Evolutionary conservation across 495 filamentous ascomycete genomes (phyloP).

Genomic region (Aspergillus cavernicola): DNA sequence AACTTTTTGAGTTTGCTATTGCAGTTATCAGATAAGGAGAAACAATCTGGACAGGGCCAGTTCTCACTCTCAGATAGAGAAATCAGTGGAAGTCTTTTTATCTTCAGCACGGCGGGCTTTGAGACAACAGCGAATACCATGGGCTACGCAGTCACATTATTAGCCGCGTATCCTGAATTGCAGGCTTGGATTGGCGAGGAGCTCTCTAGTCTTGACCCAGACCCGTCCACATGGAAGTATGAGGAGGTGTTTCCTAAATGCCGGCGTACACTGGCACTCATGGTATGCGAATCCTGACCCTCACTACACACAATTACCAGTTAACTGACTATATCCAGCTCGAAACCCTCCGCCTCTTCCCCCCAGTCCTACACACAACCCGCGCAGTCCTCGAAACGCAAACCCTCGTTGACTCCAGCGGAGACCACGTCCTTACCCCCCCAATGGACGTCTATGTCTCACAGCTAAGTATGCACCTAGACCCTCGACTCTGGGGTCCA

Average conservation of each 20-base stretch:
- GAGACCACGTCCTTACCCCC: conserved; percentile 25
- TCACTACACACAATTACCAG: neutral
- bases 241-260: conserved; percentile 38
- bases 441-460: conserved; percentile 29
- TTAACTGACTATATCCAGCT: conserved; percentile 26
- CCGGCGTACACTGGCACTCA: conserved; percentile 41
- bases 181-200: conserved; percentile 49
- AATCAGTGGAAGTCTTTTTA: conserved; percentile 39
- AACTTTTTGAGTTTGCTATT: conserved; percentile 41
- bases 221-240: conserved; percentile 13
- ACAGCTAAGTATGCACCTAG: conserved; percentile 32
- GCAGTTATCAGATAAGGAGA: conserved; percentile 30
- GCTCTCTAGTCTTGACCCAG: conserved; percentile 17
- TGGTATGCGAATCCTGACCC: conserved; percentile 19
- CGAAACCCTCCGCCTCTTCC: conserved; percentile 51
- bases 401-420: conserved; percentile 18
- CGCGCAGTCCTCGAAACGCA: conserved; percentile 32
- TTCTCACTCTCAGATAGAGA: conserved; percentile 38
- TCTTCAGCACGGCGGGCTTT: conserved; percentile 52
- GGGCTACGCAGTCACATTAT: conserved; percentile 43
- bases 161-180: conserved; percentile 44
- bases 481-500: conserved; percentile 41
- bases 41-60: neutral
- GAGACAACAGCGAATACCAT: conserved; percentile 53
- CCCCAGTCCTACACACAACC: conserved; percentile 37